These are phyloP conservation scores for Chrysanthemum seticuspe DNA, from an alignment of 129 eudicot species.

Conservation along the genomic window DNA sequence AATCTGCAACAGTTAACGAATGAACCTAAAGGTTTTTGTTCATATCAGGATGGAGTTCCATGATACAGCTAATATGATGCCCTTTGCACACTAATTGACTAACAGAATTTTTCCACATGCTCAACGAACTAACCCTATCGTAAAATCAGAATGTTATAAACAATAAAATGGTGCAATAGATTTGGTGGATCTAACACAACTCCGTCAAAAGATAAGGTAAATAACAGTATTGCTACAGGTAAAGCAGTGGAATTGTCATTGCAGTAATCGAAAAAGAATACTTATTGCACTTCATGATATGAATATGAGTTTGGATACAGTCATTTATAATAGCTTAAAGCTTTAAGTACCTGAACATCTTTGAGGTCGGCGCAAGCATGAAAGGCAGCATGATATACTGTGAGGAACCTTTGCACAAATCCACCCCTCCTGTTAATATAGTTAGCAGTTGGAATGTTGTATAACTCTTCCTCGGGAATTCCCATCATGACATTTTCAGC, in stretches of 20 bases:
- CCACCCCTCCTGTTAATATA: conserved; percentile 67
- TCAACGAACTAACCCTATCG: neutral
- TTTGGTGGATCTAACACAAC: neutral
- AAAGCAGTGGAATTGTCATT: neutral
- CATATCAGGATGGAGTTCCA: neutral
- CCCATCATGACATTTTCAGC: conserved; percentile 85
- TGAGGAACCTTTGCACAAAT: conserved; percentile 47
- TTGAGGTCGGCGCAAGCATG: conserved; percentile 77
- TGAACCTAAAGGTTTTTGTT: neutral
- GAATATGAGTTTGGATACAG: neutral
- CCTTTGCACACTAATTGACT: neutral
- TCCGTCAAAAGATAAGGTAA: neutral
- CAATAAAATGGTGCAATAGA: neutral
- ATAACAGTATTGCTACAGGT: conserved; percentile 3
- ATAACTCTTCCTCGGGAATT: conserved; percentile 76
- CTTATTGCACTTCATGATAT: neutral
- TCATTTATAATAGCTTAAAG: neutral
- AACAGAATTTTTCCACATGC: neutral
- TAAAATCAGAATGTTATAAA: neutral
- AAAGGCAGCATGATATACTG: conserved; percentile 89
- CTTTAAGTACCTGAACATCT: conserved; percentile 58
- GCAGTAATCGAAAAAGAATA: neutral
- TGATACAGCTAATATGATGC: neutral
- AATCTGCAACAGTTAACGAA: neutral
- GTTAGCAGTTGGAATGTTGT: conserved; percentile 77